Evolutionary conservation across 106 monocot genomes (phyloP), one percentile per base, ranked within the genome.

Genomic region (Cymbidium sinense): DNA sequence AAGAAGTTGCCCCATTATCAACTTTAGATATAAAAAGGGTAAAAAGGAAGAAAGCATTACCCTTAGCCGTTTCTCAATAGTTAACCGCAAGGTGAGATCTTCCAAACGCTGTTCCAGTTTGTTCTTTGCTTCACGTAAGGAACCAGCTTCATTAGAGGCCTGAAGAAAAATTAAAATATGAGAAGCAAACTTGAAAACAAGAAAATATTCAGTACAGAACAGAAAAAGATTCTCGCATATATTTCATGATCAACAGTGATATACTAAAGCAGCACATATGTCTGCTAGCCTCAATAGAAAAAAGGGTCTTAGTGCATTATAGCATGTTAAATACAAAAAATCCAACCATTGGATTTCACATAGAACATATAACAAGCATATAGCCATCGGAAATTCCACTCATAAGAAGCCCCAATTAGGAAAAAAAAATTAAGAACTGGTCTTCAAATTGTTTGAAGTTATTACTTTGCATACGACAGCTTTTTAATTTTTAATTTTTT

Each of bases 111-210:
- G 91, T 77, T 96, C 96, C 80, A 96, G 87, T 81, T 90, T 91
- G 77, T 84, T 94, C 83, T 94, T 96, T 64, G 91, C 94, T 67
- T 85, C 94, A 43, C 91, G 96, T 50, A 96, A 78, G 33, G 94
- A 91, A 75, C 96, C 96, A 81, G 94, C 81, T 84, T 93, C 94
- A 86, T 86, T 91, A 81, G 94, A 91, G 77, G 85, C 90, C 96
- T 96, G 76, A 0, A 78, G 64, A 50, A 51, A 71, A 15, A 62
- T 12, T 34, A 61, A 39, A 58, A 29, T 51, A 70, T 55, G 8
- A 62, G 27, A 64, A 15, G 3, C 7, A 19, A 52, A 21, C 21
- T 55, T 41, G 13, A 25, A 37, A 27, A 11, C 23, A 36, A 70
- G 6, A n/a, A 71, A 29, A 7, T 33, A 64, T 7, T 34, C 2